Evolutionary conservation across 139 green algal species (phyloP).

Genomic region (Closterium sp.): DNA sequence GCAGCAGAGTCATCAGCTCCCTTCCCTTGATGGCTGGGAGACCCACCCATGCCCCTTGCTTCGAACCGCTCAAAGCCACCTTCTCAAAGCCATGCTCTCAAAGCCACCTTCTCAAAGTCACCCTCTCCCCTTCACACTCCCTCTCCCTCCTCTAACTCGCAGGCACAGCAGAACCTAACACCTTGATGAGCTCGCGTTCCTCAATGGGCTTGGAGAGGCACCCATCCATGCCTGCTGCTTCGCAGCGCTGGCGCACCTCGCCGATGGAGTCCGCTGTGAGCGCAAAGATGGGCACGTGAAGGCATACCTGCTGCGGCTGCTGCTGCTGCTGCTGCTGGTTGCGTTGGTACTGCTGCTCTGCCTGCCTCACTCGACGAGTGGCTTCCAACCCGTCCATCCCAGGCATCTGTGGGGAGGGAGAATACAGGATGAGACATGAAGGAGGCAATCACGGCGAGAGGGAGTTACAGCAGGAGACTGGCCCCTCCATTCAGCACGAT

Average conservation of each 20-base stretch:
- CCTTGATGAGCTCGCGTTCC: slow-evolving; percentile 24
- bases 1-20: no score
- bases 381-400: slow-evolving; percentile 45
- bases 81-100: no score
- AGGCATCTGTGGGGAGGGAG: slow-evolving; percentile 29
- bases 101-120: no score
- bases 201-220: slow-evolving; percentile 41
- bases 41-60: no score
- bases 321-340: neutral
- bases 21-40: no score
- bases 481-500: no score
- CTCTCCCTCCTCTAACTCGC: no score
- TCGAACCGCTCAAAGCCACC: no score
- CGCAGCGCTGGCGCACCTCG: slow-evolving; percentile 34
- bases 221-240: slow-evolving; percentile 42
- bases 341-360: slow-evolving; percentile 1
- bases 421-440: neutral
- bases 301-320: neutral
- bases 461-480: no score
- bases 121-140: no score
- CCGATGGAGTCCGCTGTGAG: slow-evolving; percentile 39
- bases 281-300: slow-evolving; percentile 31
- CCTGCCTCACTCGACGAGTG: slow-evolving; percentile 9
- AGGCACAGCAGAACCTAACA: no score
- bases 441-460: no score